Evolutionary conservation across 768 basidiomycete genomes (phyloP).

Genomic region (Lentinula raphanica): DNA sequence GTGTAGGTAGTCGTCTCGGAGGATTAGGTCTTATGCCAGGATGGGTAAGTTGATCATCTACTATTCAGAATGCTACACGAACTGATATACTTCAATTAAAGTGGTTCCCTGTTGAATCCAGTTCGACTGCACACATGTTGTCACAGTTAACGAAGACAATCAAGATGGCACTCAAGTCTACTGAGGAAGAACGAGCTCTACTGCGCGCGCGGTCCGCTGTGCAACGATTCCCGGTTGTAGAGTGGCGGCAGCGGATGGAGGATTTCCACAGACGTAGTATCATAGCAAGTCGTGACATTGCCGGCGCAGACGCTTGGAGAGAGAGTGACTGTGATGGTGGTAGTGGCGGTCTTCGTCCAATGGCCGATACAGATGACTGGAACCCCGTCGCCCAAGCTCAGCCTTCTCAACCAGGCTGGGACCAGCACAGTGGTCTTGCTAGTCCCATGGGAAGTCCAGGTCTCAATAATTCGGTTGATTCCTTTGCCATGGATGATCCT

Average conservation of each 20-base stretch:
- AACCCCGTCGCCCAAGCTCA: constrained; percentile 60
- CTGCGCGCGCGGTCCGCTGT: constrained; percentile 91
- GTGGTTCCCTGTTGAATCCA: constrained; percentile 99
- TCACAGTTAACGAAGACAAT: constrained; percentile 94
- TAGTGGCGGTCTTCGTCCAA: constrained; percentile 35
- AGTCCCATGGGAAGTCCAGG: constrained; percentile 36
- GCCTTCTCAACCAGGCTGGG: constrained; percentile 8
- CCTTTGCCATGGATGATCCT: constrained; percentile 1
- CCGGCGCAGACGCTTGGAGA: constrained; percentile 75
- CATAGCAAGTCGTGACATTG: constrained; percentile 57
- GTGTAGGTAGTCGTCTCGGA: constrained; percentile 90
- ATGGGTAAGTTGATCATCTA: constrained; percentile 59
- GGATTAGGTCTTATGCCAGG: constrained; percentile 97
- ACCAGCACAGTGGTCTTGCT: constrained; percentile 1
- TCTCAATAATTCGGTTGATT: neutral
- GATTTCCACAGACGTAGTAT: constrained; percentile 92
- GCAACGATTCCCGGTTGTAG: constrained; percentile 95
- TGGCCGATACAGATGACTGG: constrained; percentile 76
- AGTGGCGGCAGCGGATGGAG: constrained; percentile 95
- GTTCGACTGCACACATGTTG: constrained; percentile 88
- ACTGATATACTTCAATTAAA: constrained; percentile 23
- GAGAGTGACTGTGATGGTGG: constrained; percentile 58
- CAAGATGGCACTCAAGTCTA: constrained; percentile 89
- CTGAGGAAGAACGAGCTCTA: constrained; percentile 87
- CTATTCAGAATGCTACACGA: neutral